Conservation (phyloP, 192 early-diverging fungal species). For the Backusella australiensis region DNA sequence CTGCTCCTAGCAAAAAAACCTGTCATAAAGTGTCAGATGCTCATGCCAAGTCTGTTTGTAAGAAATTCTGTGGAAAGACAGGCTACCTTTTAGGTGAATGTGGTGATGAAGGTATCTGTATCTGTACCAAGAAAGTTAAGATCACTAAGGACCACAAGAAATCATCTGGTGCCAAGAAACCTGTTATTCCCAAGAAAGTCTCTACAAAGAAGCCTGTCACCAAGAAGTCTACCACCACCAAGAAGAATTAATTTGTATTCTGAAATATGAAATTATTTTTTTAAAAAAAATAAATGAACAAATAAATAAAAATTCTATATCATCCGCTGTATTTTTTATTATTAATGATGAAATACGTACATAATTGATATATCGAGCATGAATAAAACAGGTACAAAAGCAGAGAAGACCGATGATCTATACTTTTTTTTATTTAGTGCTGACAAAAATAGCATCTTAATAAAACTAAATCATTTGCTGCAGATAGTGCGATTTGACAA, state of each 20-base stretch:
- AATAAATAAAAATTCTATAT: too few species aligned
- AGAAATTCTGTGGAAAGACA: constrained; percentile 8
- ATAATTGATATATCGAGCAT: too few species aligned
- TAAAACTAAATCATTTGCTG: too few species aligned
- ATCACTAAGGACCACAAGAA: background rate
- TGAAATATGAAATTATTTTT: background rate
- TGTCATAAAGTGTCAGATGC: background rate
- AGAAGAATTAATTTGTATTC: background rate
- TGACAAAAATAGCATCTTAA: too few species aligned
- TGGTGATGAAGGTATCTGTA: background rate
- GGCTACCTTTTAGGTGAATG: constrained; percentile 14
- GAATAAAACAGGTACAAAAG: too few species aligned
- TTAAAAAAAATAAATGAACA: background rate
- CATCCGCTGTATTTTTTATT: too few species aligned
- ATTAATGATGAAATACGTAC: too few species aligned
- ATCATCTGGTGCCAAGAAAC: background rate
- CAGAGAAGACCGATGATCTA: too few species aligned
- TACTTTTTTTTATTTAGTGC: too few species aligned
- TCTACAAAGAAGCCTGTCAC: background rate
- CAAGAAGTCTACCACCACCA: background rate
- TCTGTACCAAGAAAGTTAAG: constrained; percentile 11
- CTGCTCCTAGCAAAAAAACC: constrained; percentile 6
- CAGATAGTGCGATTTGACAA: too few species aligned
- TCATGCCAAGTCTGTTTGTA: constrained; percentile 15
- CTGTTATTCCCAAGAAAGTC: background rate